Evolutionary conservation across 2,329 filamentous ascomycete genomes (phyloP).

Genomic region (Venturia oleaginea): DNA sequence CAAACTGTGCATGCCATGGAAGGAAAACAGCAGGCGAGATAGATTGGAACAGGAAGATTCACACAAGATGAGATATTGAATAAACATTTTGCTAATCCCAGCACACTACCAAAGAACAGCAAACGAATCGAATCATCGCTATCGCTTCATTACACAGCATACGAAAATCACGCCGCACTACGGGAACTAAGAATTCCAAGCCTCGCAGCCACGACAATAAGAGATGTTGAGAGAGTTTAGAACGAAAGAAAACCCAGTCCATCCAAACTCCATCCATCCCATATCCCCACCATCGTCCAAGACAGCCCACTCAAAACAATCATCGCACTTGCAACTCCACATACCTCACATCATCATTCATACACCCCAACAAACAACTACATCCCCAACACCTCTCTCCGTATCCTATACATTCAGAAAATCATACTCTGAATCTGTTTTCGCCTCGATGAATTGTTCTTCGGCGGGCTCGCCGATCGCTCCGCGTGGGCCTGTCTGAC

Average conservation of each 20-base stretch:
- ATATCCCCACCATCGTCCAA: neutral
- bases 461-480: neutral
- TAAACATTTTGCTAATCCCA: neutral
- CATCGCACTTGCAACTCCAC: neutral
- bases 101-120: neutral
- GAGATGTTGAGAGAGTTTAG: neutral
- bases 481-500: neutral
- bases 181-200: neutral
- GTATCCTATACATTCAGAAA: neutral
- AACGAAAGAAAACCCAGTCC: neutral
- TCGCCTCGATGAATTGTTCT: slow-evolving; percentile 5
- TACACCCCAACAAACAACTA: neutral
- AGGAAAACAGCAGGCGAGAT: too few relatives aligned
- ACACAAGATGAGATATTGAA: neutral
- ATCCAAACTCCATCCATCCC: slow-evolving; percentile 8
- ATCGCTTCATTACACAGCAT: slow-evolving; percentile 3
- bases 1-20: too few relatives aligned
- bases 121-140: slow-evolving; percentile 5
- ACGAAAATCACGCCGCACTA: neutral
- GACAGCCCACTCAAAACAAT: neutral
- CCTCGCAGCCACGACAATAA: neutral
- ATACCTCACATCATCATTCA: neutral
- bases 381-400: neutral
- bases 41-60: too few relatives aligned
- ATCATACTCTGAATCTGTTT: slow-evolving; percentile 14